Conservation (phyloP, 306 rosid genomes). For the Quercus dentata region DNA sequence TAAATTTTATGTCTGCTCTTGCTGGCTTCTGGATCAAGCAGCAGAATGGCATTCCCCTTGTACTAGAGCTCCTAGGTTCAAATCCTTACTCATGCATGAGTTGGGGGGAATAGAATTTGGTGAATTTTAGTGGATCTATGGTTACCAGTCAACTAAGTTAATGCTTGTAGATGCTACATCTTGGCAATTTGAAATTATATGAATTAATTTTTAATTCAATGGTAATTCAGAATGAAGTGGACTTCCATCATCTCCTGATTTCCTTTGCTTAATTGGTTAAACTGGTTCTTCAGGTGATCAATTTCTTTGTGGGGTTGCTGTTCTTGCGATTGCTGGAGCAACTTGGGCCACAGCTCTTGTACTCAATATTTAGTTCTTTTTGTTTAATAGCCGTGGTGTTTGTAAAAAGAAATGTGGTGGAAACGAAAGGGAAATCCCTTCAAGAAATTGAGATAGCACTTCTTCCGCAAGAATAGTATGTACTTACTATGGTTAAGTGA, state of each 20-base stretch:
- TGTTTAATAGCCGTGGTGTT: slow-evolving; percentile 79
- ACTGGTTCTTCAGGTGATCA: slow-evolving; percentile 61
- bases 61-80: background rate
- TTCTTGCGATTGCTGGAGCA: slow-evolving; percentile 81
- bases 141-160: background rate
- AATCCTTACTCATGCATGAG: background rate
- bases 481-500: slow-evolving; percentile 12
- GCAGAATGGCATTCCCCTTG: background rate
- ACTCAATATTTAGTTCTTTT: slow-evolving; percentile 68
- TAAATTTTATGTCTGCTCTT: background rate
- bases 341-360: slow-evolving; percentile 73
- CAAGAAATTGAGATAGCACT: slow-evolving; percentile 98
- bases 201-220: background rate
- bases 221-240: background rate
- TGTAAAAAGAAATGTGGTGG: slow-evolving; percentile 83
- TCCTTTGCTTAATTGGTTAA: slow-evolving; percentile 10
- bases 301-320: slow-evolving; percentile 90
- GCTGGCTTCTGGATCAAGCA: background rate
- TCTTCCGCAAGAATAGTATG: slow-evolving; percentile 69
- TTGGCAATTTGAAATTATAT: slow-evolving; percentile 1
- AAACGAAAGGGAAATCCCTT: slow-evolving; percentile 96
- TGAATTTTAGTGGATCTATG: background rate
- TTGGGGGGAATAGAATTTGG: background rate
- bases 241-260: slow-evolving; percentile 2
- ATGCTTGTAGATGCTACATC: background rate